A percentile compares a stretch with the other conserved stretches of the same genome.
Conservation (phyloP, 148 eudicot genomes). For the Rhododendron vialii region DNA sequence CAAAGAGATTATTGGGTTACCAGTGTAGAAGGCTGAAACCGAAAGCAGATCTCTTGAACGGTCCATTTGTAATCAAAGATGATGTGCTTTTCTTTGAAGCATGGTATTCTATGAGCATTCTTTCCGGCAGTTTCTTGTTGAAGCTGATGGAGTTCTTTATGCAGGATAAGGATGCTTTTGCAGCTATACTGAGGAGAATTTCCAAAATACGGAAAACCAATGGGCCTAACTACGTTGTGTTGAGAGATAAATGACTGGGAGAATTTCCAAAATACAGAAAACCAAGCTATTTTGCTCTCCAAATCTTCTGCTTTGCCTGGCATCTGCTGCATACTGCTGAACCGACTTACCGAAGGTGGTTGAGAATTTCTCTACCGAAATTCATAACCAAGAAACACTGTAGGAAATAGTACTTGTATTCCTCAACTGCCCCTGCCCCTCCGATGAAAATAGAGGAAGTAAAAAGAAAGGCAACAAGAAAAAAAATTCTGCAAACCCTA, state of each 20-base stretch:
- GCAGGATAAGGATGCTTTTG: constrained; percentile 95
- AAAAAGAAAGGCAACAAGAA: neutral
- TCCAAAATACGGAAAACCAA: constrained; percentile 80
- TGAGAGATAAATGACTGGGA: constrained; percentile 54
- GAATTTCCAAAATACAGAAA: too few species aligned
- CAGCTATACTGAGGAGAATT: constrained; percentile 72
- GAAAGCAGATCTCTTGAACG: neutral
- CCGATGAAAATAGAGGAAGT: neutral
- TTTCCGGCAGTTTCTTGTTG: neutral
- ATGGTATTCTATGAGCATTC: neutral
- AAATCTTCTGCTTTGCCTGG: constrained; percentile 2
- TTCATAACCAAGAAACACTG: neutral
- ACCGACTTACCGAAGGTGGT: neutral
- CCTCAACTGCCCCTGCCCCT: too few species aligned
- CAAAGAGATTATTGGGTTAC: neutral
- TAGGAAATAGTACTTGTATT: neutral
- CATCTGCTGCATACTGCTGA: neutral
- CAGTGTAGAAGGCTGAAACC: neutral
- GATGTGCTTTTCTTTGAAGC: neutral
- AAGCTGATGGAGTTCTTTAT: neutral
- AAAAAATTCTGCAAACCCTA: neutral
- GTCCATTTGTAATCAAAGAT: neutral
- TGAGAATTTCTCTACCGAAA: neutral
- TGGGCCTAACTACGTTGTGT: constrained; percentile 58
- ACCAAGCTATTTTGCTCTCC: neutral